Conservation (phyloP, 1,139 yeast genomes). For the Hemisphaericaspora lyxosophila region DNA sequence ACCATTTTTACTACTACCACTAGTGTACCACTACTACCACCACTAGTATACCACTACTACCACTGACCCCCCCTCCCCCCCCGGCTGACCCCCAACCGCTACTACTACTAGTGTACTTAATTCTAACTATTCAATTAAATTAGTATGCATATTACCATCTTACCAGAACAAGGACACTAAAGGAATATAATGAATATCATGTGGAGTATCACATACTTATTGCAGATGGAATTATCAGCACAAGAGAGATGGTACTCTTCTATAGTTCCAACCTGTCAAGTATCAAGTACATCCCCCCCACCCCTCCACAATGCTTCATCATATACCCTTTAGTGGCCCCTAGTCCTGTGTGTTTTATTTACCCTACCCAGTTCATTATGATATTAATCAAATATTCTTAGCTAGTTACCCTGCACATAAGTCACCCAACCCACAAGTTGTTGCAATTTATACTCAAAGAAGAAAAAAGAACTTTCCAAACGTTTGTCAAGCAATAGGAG, state of each 20-base stretch:
- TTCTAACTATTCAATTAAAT: background rate
- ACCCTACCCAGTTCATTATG: slow-evolving; percentile 1
- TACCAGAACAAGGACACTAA: background rate
- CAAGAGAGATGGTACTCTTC: background rate
- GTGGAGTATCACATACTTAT: background rate
- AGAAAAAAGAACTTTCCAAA: background rate
- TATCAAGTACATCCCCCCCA: background rate
- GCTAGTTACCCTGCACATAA: background rate
- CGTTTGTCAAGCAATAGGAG: too few species aligned
- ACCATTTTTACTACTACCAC: too few species aligned
- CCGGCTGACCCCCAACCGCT: background rate
- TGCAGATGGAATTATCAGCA: background rate
- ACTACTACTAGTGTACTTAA: background rate
- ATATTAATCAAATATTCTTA: background rate
- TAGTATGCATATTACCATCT: background rate
- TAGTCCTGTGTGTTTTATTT: too few species aligned
- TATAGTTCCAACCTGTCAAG: slow-evolving; percentile 2
- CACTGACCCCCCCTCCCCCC: too few species aligned
- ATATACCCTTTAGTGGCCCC: background rate
- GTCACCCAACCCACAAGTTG: too few species aligned
- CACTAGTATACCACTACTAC: background rate
- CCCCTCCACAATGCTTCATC: background rate
- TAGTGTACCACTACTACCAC: background rate
- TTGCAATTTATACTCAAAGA: background rate
- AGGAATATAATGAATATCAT: background rate